Conservation (phyloP, 257 asterid species). For the Ophiorrhiza pumila region DNA sequence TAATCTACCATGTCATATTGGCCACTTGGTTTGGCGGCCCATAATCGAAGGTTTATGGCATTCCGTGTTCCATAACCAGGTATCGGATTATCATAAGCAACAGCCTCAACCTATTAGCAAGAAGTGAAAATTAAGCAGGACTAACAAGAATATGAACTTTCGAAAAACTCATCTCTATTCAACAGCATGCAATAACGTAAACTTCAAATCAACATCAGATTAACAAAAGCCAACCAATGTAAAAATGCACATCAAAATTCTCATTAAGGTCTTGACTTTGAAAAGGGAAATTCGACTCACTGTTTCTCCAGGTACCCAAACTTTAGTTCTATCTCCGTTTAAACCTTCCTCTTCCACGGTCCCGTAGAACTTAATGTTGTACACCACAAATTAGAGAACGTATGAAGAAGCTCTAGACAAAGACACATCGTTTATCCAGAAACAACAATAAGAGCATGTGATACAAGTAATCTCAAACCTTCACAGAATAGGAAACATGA, state of each 20-base stretch:
- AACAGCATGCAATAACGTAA: neutral
- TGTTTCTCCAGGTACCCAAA: slow-evolving; percentile 52
- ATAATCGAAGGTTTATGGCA: slow-evolving; percentile 49
- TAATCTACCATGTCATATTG: slow-evolving; percentile 47
- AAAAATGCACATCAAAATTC: neutral
- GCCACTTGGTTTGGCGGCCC: slow-evolving; percentile 62
- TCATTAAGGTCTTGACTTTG: neutral
- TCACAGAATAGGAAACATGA: slow-evolving; percentile 50
- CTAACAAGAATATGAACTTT: neutral
- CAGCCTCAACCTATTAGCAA: slow-evolving; percentile 44
- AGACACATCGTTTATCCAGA: neutral
- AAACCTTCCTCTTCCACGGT: slow-evolving; percentile 41
- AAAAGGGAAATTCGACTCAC: slow-evolving; percentile 31
- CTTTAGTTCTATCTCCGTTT: slow-evolving; percentile 33
- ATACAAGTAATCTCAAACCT: slow-evolving; percentile 35
- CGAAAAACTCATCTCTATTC: neutral
- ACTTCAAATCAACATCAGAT: neutral
- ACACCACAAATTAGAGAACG: slow-evolving; percentile 16
- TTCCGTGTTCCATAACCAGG: slow-evolving; percentile 54
- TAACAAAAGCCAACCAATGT: neutral
- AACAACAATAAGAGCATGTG: slow-evolving; percentile 13
- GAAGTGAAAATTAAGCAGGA: slow-evolving; percentile 7
- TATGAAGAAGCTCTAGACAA: slow-evolving; percentile 19
- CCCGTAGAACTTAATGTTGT: slow-evolving; percentile 39
- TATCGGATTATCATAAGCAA: slow-evolving; percentile 52